Base-by-base conservation (phyloP, 2,329 filamentous ascomycete species). In the Aphanocladium album region DNA sequence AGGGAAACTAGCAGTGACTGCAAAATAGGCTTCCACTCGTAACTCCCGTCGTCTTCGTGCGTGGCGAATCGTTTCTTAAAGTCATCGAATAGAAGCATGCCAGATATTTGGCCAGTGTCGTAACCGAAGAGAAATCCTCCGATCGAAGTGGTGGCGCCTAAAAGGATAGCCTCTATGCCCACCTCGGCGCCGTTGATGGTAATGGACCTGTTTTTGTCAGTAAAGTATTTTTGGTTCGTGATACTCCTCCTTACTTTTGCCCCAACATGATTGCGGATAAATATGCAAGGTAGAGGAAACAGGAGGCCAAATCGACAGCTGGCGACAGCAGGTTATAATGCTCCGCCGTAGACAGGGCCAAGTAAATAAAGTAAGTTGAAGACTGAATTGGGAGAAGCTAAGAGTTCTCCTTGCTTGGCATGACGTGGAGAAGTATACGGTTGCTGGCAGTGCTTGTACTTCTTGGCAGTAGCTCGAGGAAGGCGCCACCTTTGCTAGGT, bases 111-210 rank as follows among this genome's bases (percentile, higher is more conserved):
- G 64, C 83, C 84, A 11, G 83, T 87, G 65, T 87, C 84, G 65
- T 86, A 86, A 52, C 84, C 85, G 69, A 86, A 86, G 63, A 87
- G 78, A 70, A 85, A 84, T 52, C 83, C 84, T 62, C 84, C 84
- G 45, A 87, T 79, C 49, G 80, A 82, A 47, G 83, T 83, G 46
- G 80, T 75, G 37, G 79, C 71, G 49, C 81, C 82, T 30, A 85
- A 66, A 30, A 79, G 56, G 62, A 79, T 64, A 25, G 76, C 64
- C 63, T 78, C 76, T 25, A 69, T 59, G 51, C 76, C 76, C 57
- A 53, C 33, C 12, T 52, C 33, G 35, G 35, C 35, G 35, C 35
- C 35, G 12, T 39, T 39, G 35, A 39, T 11, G 35, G 35, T 39
- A 11, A 39, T 39, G 35, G 35, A 39, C 12, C 35, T 39, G 4